Evolutionary conservation across 208 protist species (phyloP).

Genomic region (Wallacemonas sp.): DNA sequence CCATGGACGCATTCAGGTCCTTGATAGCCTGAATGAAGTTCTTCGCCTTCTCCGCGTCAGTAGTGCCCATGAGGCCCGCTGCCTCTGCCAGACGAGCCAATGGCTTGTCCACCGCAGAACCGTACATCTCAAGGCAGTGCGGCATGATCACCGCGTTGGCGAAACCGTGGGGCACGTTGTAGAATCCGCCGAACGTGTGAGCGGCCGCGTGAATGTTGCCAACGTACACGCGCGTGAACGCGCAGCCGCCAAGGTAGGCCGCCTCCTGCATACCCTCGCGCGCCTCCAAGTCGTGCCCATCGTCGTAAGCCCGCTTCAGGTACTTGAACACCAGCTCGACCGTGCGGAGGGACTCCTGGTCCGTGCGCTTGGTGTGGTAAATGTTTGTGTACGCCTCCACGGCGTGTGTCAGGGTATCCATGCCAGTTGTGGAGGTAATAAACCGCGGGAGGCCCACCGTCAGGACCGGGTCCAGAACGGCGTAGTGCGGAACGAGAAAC

Average conservation of each 20-base stretch:
- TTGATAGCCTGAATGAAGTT: conserved; percentile 49
- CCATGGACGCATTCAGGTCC: conserved; percentile 39
- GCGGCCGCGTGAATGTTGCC: conserved; percentile 82
- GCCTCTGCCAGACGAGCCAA: conserved; percentile 38
- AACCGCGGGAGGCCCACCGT: conserved; percentile 67
- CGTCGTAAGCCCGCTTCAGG: conserved; percentile 44
- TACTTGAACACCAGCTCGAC: conserved; percentile 56
- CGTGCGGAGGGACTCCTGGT: conserved; percentile 37
- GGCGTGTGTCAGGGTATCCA: conserved; percentile 84
- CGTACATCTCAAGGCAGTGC: conserved; percentile 63
- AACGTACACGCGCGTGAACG: conserved; percentile 87
- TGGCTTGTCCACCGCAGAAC: conserved; percentile 21
- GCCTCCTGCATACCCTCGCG: conserved; percentile 74
- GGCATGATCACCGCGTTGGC: conserved; percentile 81
- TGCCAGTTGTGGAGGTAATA: conserved; percentile 75
- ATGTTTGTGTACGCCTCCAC: conserved; percentile 74
- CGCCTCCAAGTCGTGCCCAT: conserved; percentile 40
- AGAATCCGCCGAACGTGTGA: conserved; percentile 72
- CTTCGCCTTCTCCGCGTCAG: conserved; percentile 34
- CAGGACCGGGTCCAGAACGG: conserved; percentile 78
- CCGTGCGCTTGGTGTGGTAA: conserved; percentile 43
- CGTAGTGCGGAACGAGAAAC: conserved; percentile 59
- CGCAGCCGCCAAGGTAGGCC: conserved; percentile 74
- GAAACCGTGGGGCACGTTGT: conserved; percentile 78
- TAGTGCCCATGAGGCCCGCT: conserved; percentile 21